Evolutionary conservation across 805 yeast genomes (phyloP).

Genomic region (Cyberlindnera maclurae): DNA sequence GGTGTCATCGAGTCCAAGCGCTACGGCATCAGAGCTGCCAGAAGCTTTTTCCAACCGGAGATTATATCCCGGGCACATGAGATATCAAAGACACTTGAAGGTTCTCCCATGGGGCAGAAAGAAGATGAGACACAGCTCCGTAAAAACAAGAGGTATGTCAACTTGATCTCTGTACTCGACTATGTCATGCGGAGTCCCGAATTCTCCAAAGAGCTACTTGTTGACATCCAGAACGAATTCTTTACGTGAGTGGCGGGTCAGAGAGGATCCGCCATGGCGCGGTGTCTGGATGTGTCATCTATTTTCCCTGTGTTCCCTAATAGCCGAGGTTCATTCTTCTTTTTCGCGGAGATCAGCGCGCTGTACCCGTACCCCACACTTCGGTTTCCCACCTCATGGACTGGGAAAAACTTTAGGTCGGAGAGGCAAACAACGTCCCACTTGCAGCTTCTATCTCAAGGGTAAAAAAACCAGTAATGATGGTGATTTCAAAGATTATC

Average conservation of each 20-base stretch:
- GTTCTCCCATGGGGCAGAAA: constrained; percentile 2
- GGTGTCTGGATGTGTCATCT: too few species aligned
- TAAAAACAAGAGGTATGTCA: constrained; percentile 23
- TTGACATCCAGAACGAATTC: constrained; percentile 23
- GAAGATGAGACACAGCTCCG: constrained; percentile 3
- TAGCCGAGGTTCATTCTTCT: too few species aligned
- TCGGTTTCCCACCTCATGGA: too few species aligned
- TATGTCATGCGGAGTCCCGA: constrained; percentile 12
- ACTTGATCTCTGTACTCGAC: constrained; percentile 22
- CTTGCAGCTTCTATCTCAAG: too few species aligned
- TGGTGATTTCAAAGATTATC: constrained; percentile 15
- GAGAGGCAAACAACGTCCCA: too few species aligned
- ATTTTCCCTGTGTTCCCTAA: too few species aligned
- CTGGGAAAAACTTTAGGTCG: too few species aligned
- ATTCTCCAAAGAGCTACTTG: constrained; percentile 12
- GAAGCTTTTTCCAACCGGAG: constrained; percentile 18
- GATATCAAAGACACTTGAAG: constrained; percentile 18
- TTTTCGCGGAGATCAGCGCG: too few species aligned
- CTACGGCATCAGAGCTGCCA: constrained; percentile 27
- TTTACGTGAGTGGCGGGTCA: constrained; percentile 4
- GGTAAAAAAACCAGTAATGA: not conserved
- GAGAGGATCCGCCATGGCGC: too few species aligned
- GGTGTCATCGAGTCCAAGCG: constrained; percentile 22
- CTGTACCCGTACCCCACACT: too few species aligned
- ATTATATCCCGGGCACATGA: constrained; percentile 24